These are phyloP conservation scores for Podospora australis DNA, from an alignment of 495 filamentous ascomycete species.

Conservation along the genomic window DNA sequence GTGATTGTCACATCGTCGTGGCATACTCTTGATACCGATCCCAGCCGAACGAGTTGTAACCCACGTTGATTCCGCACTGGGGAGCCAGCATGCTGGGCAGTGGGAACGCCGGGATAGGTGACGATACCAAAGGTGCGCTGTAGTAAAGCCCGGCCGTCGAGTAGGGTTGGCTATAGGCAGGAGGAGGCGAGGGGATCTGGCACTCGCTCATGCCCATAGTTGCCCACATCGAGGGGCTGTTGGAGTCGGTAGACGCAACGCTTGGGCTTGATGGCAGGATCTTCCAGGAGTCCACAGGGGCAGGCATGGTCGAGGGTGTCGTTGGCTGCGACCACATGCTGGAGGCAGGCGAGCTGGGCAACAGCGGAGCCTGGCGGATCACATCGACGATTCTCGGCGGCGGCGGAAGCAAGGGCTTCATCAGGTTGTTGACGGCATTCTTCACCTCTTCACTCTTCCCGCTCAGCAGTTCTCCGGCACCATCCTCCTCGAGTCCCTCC, in stretches of 20 bases:
- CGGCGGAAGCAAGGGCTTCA: slow-evolving; percentile 85
- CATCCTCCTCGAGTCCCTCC: slow-evolving; percentile 95
- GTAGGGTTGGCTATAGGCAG: slow-evolving; percentile 74
- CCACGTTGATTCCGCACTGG: slow-evolving; percentile 73
- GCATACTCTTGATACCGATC: slow-evolving; percentile 59
- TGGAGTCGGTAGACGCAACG: slow-evolving; percentile 61
- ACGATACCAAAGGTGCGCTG: slow-evolving; percentile 54
- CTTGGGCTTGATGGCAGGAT: slow-evolving; percentile 83
- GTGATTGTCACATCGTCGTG: slow-evolving; percentile 59
- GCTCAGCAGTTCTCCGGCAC: slow-evolving; percentile 84
- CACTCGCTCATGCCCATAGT: slow-evolving; percentile 65
- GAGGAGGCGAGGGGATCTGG: slow-evolving; percentile 63
- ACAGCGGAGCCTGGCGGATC: slow-evolving; percentile 73
- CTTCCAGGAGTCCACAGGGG: slow-evolving; percentile 86
- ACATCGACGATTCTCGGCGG: slow-evolving; percentile 90
- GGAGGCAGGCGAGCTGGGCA: slow-evolving; percentile 78
- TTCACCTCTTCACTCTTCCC: slow-evolving; percentile 94
- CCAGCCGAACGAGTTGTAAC: slow-evolving; percentile 76
- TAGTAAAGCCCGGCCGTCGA: slow-evolving; percentile 60
- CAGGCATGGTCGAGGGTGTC: slow-evolving; percentile 46
- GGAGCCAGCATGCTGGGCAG: slow-evolving; percentile 83
- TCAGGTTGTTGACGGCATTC: slow-evolving; percentile 72
- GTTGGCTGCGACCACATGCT: slow-evolving; percentile 72
- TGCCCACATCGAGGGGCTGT: slow-evolving; percentile 68
- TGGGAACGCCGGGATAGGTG: slow-evolving; percentile 70